Evolutionary conservation across 306 rosid species (phyloP).

Genomic region (Glycyrrhiza uralensis): DNA sequence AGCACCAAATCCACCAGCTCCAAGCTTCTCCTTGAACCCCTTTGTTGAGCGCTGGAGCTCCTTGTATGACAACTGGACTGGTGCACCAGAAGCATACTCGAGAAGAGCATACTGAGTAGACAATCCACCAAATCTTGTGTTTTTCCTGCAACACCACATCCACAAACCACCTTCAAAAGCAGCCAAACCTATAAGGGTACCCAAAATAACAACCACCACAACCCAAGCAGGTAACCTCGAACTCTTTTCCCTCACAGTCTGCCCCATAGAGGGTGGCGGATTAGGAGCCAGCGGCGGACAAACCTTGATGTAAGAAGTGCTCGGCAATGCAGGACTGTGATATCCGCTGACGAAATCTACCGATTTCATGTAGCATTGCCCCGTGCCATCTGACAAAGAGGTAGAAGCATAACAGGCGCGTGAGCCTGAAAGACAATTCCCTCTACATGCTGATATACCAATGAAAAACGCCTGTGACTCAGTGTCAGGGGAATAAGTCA

Average conservation of each 20-base stretch:
- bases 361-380: conserved; percentile 17
- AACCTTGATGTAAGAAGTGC: conserved; percentile 38
- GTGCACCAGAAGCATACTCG: conserved; percentile 95
- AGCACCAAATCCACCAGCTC: conserved; percentile 75
- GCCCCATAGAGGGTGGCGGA: conserved; percentile 24
- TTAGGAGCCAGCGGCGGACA: conserved; percentile 24
- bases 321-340: conserved; percentile 26
- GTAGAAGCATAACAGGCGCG: conserved; percentile 25
- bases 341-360: conserved; percentile 25
- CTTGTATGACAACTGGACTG: conserved; percentile 64
- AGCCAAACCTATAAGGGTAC: conserved; percentile 43
- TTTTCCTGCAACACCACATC: conserved; percentile 72
- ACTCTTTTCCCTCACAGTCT: background rate
- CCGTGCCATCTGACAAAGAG: conserved; percentile 35
- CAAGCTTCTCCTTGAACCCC: conserved; percentile 83
- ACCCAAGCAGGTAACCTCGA: conserved; percentile 31
- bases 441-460: too few species aligned
- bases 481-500: too few species aligned
- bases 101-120: conserved; percentile 72
- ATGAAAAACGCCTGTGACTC: too few species aligned
- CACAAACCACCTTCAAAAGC: conserved; percentile 65
- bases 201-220: conserved; percentile 38
- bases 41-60: conserved; percentile 67
- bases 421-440: conserved; percentile 23
- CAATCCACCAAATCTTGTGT: conserved; percentile 41